Evolutionary conservation across 108 stramenopile species (phyloP).

Genomic region (Nitzschia sp.): DNA sequence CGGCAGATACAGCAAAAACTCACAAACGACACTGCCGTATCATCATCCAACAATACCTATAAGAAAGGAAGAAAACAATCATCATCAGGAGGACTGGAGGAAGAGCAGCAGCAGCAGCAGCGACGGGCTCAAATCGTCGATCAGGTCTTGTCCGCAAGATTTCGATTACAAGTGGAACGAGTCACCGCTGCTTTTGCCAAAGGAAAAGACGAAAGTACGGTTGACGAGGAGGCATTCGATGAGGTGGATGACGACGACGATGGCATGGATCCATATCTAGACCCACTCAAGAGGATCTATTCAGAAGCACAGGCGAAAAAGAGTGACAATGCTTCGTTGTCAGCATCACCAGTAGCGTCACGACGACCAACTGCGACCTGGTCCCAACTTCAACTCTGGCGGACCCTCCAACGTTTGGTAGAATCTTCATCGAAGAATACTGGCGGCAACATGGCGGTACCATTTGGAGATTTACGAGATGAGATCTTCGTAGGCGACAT

Average conservation of each 20-base stretch:
- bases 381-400: slow-evolving; percentile 21
- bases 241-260: slow-evolving; percentile 3
- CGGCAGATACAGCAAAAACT: slow-evolving; percentile 14
- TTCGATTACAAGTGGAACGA: slow-evolving; percentile 17
- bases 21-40: neutral
- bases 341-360: neutral
- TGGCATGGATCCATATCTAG: slow-evolving; percentile 26
- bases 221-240: neutral
- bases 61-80: neutral
- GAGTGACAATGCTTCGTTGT: neutral
- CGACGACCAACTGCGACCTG: slow-evolving; percentile 1
- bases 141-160: slow-evolving; percentile 10
- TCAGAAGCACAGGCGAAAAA: slow-evolving; percentile 20
- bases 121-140: slow-evolving; percentile 10
- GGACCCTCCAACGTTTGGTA: slow-evolving; percentile 11
- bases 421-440: neutral
- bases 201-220: slow-evolving; percentile 1
- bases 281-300: slow-evolving; percentile 21
- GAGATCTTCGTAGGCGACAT: slow-evolving; percentile 14
- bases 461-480: slow-evolving; percentile 20
- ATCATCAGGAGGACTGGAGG: too few relatives aligned
- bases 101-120: neutral
- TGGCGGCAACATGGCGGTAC: neutral
- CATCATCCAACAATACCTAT: neutral
- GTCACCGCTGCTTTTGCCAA: slow-evolving; percentile 27